Evolutionary conservation across 78 protist genomes (phyloP), one percentile per base, ranked within the genome.

Genomic region (Mantamonas sphyraenae): DNA sequence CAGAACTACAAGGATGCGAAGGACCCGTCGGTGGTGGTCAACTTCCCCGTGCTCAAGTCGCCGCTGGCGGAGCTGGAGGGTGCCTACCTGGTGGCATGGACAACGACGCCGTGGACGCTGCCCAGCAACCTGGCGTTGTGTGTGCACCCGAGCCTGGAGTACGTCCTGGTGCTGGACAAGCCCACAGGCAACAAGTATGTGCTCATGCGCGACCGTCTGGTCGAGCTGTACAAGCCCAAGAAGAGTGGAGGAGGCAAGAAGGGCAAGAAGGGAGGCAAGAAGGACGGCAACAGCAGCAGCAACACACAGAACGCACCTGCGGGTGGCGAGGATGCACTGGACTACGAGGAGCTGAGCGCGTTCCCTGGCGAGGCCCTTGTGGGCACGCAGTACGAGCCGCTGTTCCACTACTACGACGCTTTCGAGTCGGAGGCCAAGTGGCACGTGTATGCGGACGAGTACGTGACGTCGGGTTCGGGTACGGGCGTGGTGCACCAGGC

Each of bases 61-160:
- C 90, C 90, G 30, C 60, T 84, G 19, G 79, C 66, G 14, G 81
- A 73, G 24, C 87, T 76, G 19, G 57, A 77, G 19, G 86, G 67
- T 1, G 84, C 56, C 4, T 0, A 60, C 0, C 37, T 95, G 20
- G 60, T 96, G 12, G 99, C 98, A 22, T 98, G 99, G 99, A 98
- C 99, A 12, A 98, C 99, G 28, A 98, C 99, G 2, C 99, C 99
- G 30, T 98, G 99, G 99, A 96, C 99, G 2, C 84, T 97, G 19
- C 99, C 99, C 22, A 74, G 90, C 60, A 97, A 97, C 86, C 74
- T 97, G 24, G 98, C 90, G 16, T 82, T 91, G 22, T 80, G 87
- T 70, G 96, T 93, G 64, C 63, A 90, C 84, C 97, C 95, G 20
- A 74, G 72, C 37, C 16, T 92, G 61, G 93, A 85, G 39, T 98